Conservation (phyloP, 2,329 filamentous ascomycete genomes). For the Xylaria sp. region DNA sequence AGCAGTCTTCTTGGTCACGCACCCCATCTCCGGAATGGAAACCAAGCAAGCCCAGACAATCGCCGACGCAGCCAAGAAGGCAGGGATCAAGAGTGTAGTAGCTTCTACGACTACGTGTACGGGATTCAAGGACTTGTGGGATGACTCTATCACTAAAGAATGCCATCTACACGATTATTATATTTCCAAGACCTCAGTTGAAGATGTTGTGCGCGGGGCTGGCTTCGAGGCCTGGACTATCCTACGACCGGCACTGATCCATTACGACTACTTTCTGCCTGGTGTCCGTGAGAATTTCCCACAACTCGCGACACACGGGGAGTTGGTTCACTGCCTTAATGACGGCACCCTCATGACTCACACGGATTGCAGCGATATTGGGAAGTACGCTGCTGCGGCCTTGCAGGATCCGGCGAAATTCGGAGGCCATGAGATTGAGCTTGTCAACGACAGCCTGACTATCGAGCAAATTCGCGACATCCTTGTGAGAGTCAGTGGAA, state of each 20-base stretch:
- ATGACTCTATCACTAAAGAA: conserved; percentile 32
- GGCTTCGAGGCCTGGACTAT: conserved; percentile 50
- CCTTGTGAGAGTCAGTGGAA: conserved; percentile 47
- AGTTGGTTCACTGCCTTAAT: conserved; percentile 44
- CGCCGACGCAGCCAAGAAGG: conserved; percentile 47
- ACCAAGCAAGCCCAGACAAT: conserved; percentile 48
- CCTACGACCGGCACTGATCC: conserved; percentile 48
- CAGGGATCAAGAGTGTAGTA: conserved; percentile 48
- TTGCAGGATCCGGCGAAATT: conserved; percentile 48
- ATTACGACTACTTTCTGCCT: conserved; percentile 46
- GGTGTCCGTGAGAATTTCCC: conserved; percentile 45
- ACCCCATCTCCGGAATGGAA: conserved; percentile 43
- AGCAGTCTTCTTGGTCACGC: conserved; percentile 44
- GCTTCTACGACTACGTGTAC: conserved; percentile 43
- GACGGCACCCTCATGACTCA: conserved; percentile 42
- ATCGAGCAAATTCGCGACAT: conserved; percentile 48
- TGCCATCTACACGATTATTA: conserved; percentile 48
- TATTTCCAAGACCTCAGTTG: conserved; percentile 52
- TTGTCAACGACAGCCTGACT: conserved; percentile 45
- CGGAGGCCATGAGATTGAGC: conserved; percentile 46
- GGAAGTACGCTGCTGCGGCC: conserved; percentile 49
- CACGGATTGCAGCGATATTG: conserved; percentile 49
- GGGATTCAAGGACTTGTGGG: conserved; percentile 41
- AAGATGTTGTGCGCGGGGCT: conserved; percentile 47
- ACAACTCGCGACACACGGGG: conserved; percentile 42